Conservation (phyloP, 345 rosid genomes). For the Moricandia moricandioides region DNA sequence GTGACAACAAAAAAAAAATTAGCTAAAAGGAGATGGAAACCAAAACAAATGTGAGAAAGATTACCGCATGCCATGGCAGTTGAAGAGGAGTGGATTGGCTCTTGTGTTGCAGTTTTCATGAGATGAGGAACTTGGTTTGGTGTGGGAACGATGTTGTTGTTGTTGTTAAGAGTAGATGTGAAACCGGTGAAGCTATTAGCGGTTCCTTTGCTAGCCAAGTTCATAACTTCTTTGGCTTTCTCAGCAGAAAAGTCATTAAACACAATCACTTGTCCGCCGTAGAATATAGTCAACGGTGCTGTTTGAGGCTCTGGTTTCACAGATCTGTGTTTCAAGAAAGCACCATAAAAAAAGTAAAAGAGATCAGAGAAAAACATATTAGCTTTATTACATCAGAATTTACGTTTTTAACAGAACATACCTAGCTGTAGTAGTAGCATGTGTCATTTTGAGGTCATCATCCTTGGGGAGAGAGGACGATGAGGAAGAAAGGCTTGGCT, state of each 20-base stretch:
- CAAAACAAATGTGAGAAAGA: neutral
- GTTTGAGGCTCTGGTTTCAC: constrained; percentile 41
- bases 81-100: constrained; percentile 35
- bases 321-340: constrained; percentile 28
- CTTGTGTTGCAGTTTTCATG: constrained; percentile 40
- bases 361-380: neutral
- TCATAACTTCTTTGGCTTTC: constrained; percentile 77
- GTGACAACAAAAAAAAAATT: neutral
- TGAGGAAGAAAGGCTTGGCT: constrained; percentile 44
- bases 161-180: constrained; percentile 9
- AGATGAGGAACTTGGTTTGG: constrained; percentile 37
- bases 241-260: constrained; percentile 73
- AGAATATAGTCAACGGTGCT: constrained; percentile 82
- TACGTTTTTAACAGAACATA: constrained; percentile 12
- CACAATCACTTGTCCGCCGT: constrained; percentile 73
- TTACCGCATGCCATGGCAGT: constrained; percentile 57
- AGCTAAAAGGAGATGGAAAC: neutral
- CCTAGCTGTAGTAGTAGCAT: constrained; percentile 36
- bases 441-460: constrained; percentile 35
- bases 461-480: constrained; percentile 40
- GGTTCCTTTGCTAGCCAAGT: constrained; percentile 55
- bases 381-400: neutral
- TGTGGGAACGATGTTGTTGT: neutral
- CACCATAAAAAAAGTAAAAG: constrained; percentile 8
- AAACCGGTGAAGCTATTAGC: constrained; percentile 35